Percentiles rank a stretch among this genome's conserved stretches.
These are phyloP conservation scores for Smittium culicis DNA, from an alignment of 371 early-diverging fungal genomes.

Conservation along the genomic window DNA sequence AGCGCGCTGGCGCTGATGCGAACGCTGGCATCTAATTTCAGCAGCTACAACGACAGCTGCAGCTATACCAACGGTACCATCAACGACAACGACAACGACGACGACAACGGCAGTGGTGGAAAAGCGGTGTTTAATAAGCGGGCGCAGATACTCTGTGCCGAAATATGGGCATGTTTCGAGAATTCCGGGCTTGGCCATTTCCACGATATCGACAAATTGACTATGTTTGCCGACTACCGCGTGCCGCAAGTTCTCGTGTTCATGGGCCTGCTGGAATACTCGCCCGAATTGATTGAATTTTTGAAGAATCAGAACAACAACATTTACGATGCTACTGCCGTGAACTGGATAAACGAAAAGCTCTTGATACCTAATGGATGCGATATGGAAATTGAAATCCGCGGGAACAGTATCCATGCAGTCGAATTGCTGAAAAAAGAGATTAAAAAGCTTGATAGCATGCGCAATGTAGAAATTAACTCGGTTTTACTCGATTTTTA, in stretches of 20 bases:
- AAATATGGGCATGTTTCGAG: slow-evolving; percentile 81
- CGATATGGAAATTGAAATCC: slow-evolving; percentile 63
- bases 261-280: slow-evolving; percentile 55
- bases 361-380: slow-evolving; percentile 41
- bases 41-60: too few relatives aligned
- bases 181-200: slow-evolving; percentile 48
- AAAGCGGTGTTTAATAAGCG: slow-evolving; percentile 63
- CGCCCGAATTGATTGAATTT: slow-evolving; percentile 35
- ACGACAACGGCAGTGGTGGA: slow-evolving; percentile 39
- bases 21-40: slow-evolving; percentile 43
- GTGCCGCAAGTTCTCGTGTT: slow-evolving; percentile 54
- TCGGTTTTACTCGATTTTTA: too few relatives aligned
- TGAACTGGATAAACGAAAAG: slow-evolving; percentile 12
- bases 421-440: slow-evolving; percentile 52
- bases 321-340: slow-evolving; percentile 4
- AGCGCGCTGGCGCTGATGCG: slow-evolving; percentile 45
- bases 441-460: too few relatives aligned
- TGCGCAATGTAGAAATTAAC: too few relatives aligned
- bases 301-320: slow-evolving; percentile 25
- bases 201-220: slow-evolving; percentile 63
- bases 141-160: slow-evolving; percentile 81
- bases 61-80: too few relatives aligned
- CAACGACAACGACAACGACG: slow-evolving; percentile 61
- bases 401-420: slow-evolving; percentile 71
- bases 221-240: slow-evolving; percentile 90